Percentiles rank a stretch among this genome's conserved stretches.
Conservation (phyloP, 257 asterid genomes). For the Avicennia marina region DNA sequence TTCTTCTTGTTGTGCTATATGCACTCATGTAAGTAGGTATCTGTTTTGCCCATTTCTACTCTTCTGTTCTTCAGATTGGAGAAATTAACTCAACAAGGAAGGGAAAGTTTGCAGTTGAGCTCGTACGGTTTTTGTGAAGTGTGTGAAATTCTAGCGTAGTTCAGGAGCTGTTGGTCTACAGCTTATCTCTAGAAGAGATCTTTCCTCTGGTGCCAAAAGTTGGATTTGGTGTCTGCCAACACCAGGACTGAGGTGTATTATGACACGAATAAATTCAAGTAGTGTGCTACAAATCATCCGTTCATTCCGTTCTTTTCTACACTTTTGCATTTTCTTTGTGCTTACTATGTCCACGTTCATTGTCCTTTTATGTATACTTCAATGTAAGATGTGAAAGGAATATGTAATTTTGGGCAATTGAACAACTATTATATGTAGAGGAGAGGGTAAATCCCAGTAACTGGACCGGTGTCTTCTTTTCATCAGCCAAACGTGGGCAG, state of each 20-base stretch:
- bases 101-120: conserved; percentile 80
- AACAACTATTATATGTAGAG: too few relatives aligned
- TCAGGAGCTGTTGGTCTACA: too few relatives aligned
- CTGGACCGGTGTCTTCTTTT: too few relatives aligned
- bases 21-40: neutral
- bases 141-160: neutral
- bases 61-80: conserved; percentile 63
- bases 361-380: too few relatives aligned
- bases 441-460: too few relatives aligned
- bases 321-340: neutral
- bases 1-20: neutral
- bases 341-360: too few relatives aligned
- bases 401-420: too few relatives aligned
- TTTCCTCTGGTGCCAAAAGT: neutral
- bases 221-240: too few relatives aligned
- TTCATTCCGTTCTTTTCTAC: neutral
- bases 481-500: too few relatives aligned
- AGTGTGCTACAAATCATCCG: neutral
- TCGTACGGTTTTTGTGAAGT: conserved; percentile 54
- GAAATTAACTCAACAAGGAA: conserved; percentile 67
- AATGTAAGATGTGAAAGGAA: neutral
- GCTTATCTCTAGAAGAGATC: neutral
- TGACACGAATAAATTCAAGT: too few relatives aligned
- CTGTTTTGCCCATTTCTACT: neutral
- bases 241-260: too few relatives aligned